A percentile compares a stretch with the other conserved stretches of the same genome.
Conservation (phyloP, 139 green algal genomes). For the Chlorella sorokiniana region DNA sequence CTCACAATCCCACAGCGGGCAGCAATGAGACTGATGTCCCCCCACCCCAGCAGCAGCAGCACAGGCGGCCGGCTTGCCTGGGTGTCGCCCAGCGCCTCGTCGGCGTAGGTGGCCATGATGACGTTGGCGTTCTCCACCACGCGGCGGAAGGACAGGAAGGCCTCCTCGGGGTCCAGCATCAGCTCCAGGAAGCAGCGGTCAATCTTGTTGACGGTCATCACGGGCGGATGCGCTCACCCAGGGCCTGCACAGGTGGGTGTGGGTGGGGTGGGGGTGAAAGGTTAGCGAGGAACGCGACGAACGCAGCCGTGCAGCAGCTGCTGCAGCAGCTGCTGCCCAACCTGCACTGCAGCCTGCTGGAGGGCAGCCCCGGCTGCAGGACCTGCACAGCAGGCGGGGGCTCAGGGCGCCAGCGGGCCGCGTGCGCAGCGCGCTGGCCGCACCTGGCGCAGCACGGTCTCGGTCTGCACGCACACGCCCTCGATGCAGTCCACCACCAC, state of each 20-base stretch:
- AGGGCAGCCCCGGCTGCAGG: background rate
- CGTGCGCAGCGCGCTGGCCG: background rate
- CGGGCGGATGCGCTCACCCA: conserved; percentile 96
- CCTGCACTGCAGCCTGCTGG: background rate
- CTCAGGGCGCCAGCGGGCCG: background rate
- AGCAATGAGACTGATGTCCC: too few species aligned
- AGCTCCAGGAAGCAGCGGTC: conserved; percentile 99
- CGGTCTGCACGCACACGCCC: conserved; percentile 99
- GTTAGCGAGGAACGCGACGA: background rate
- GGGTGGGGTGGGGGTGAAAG: background rate
- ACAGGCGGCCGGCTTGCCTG: conserved; percentile 65
- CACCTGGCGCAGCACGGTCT: conserved; percentile 98
- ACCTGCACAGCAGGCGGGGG: background rate
- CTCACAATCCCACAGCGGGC: too few species aligned
- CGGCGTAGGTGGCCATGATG: conserved; percentile 98
- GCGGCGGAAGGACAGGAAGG: conserved; percentile 92
- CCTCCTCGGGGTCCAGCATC: conserved; percentile 94
- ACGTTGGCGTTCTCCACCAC: conserved; percentile 99
- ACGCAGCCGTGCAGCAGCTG: too few species aligned
- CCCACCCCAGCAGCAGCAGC: background rate
- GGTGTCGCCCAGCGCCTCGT: conserved; percentile 94
- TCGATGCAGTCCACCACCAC: conserved; percentile 99
- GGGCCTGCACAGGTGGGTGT: conserved; percentile 45
- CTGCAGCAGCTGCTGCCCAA: background rate
- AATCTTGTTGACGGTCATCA: conserved; percentile 99